These are phyloP conservation scores for Rhizophlyctis rosea DNA, from an alignment of 192 early-diverging fungal species.

Conservation along the genomic window DNA sequence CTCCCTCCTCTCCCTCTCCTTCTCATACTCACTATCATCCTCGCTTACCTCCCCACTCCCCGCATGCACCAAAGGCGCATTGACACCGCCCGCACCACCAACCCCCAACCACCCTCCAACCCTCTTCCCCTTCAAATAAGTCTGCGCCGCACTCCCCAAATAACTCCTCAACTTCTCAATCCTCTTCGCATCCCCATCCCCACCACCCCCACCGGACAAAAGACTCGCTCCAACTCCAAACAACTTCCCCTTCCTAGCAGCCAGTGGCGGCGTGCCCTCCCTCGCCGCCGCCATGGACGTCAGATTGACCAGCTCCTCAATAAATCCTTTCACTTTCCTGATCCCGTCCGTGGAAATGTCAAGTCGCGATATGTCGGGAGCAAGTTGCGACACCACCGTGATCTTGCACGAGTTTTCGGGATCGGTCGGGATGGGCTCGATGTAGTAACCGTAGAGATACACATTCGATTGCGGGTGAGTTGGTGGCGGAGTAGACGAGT, in stretches of 20 bases:
- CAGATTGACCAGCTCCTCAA: slow-evolving; percentile 45
- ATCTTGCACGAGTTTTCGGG: slow-evolving; percentile 28
- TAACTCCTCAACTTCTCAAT: slow-evolving; percentile 31
- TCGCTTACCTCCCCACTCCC: too few relatives aligned
- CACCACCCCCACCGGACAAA: slow-evolving; percentile 7
- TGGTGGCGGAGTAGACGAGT: too few relatives aligned
- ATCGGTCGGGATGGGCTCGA: slow-evolving; percentile 26
- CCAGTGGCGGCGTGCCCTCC: background rate
- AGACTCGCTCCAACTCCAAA: slow-evolving; percentile 1
- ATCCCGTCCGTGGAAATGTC: slow-evolving; percentile 35
- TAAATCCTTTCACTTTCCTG: slow-evolving; percentile 49
- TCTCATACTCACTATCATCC: background rate
- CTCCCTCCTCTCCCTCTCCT: background rate
- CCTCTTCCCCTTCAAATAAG: slow-evolving; percentile 22
- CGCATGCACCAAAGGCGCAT: too few relatives aligned
- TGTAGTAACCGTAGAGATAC: slow-evolving; percentile 45
- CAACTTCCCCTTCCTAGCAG: background rate
- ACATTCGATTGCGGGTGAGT: too few relatives aligned
- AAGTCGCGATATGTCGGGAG: slow-evolving; percentile 33
- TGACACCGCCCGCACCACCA: too few relatives aligned
- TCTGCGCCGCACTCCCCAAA: slow-evolving; percentile 21
- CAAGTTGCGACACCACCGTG: slow-evolving; percentile 42
- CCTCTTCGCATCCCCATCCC: background rate
- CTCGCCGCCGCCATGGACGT: slow-evolving; percentile 5
- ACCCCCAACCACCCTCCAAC: slow-evolving; percentile 36